These are phyloP conservation scores for Lepidium campestre DNA, from an alignment of 441 rosid genomes.

Conservation along the genomic window DNA sequence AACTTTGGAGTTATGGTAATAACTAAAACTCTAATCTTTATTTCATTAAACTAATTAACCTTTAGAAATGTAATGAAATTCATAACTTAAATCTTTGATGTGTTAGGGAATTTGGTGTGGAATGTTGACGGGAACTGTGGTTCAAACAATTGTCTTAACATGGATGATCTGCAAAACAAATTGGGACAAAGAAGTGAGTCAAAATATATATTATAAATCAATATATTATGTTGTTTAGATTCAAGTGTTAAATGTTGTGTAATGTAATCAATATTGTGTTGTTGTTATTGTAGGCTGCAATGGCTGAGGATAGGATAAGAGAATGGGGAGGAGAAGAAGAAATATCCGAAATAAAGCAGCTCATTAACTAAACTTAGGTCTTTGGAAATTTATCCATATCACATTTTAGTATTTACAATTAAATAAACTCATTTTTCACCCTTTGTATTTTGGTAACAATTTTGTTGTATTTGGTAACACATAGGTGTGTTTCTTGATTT, in stretches of 20 bases:
- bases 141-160: conserved; percentile 38
- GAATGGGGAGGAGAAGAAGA: conserved; percentile 47
- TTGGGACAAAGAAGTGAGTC: conserved; percentile 43
- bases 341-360: conserved; percentile 2
- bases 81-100: neutral
- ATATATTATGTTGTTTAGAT: neutral
- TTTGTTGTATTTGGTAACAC: too few relatives aligned
- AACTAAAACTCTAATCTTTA: neutral
- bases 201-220: neutral
- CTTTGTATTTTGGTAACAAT: neutral
- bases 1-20: conserved; percentile 40
- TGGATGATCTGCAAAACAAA: conserved; percentile 44
- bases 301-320: conserved; percentile 48
- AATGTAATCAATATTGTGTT: neutral
- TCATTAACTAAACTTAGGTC: neutral
- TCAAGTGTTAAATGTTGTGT: neutral
- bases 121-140: conserved; percentile 43
- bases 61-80: neutral
- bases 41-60: neutral
- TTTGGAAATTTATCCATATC: neutral
- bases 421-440: neutral
- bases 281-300: conserved; percentile 42
- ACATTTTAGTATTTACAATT: neutral
- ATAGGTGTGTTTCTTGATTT: too few relatives aligned
- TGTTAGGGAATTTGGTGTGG: conserved; percentile 53